A percentile compares a stretch with the other conserved stretches of the same genome.
These are phyloP conservation scores for Simmondsia chinensis DNA, from an alignment of 148 eudicot genomes.

Conservation along the genomic window DNA sequence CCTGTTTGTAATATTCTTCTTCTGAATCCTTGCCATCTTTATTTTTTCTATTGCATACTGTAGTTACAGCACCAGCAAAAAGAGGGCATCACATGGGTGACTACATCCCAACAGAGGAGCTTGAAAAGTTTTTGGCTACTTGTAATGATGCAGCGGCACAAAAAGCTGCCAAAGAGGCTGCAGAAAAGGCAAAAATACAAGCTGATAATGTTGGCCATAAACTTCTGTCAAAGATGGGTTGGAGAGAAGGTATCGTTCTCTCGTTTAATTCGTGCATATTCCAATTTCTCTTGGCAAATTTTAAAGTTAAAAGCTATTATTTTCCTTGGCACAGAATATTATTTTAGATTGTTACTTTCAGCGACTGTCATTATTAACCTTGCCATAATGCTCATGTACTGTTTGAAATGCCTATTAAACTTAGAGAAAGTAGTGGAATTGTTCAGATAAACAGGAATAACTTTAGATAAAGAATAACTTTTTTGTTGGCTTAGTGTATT, in stretches of 20 bases:
- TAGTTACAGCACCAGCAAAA: conserved; percentile 36
- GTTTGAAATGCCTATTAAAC: neutral
- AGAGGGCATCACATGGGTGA: conserved; percentile 99
- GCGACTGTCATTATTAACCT: too few relatives aligned
- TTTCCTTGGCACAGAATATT: too few relatives aligned
- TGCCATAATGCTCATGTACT: too few relatives aligned
- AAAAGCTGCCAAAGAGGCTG: conserved; percentile 64
- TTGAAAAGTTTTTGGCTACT: conserved; percentile 72
- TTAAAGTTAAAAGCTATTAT: too few relatives aligned
- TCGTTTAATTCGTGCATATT: neutral
- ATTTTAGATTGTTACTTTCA: too few relatives aligned
- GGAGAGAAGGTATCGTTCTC: conserved; percentile 80
- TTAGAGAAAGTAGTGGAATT: too few relatives aligned
- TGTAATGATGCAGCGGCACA: conserved; percentile 75
- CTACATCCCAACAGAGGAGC: conserved; percentile 89
- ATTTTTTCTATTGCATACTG: neutral
- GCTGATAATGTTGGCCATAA: conserved; percentile 97
- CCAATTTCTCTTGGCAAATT: too few relatives aligned
- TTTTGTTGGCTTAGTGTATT: too few relatives aligned
- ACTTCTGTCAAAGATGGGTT: conserved; percentile 95
- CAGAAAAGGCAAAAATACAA: conserved; percentile 70
- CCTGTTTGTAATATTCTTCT: too few relatives aligned
- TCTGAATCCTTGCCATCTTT: neutral
- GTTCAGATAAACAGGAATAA: too few relatives aligned
- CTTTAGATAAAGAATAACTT: too few relatives aligned